phyloP scores from a whole-genome alignment of 257 asterid genomes.

The Nicotiana otophora region DNA sequence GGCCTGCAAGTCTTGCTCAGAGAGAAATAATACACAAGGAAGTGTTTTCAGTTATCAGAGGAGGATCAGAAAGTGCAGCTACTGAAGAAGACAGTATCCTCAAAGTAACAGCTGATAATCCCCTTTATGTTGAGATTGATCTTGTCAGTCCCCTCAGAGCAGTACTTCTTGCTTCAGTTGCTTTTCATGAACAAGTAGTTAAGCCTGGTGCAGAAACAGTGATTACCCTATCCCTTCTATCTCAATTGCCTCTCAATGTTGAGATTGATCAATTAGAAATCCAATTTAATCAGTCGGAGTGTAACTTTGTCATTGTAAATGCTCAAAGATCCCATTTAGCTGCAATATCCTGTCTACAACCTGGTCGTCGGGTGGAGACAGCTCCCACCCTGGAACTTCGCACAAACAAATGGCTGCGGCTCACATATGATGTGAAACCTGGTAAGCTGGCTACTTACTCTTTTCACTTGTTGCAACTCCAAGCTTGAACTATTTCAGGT shows the following conservation, averaged over 20 bases:
- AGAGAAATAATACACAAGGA: conserved; percentile 74
- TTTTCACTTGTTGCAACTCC: not conserved
- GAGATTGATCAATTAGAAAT: conserved; percentile 97
- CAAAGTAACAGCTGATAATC: conserved; percentile 59
- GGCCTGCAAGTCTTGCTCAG: conserved; percentile 62
- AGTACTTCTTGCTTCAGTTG: conserved; percentile 86
- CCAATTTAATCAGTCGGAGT: conserved; percentile 91
- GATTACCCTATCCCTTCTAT: conserved; percentile 73
- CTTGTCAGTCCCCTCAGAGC: conserved; percentile 86
- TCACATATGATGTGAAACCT: conserved; percentile 77
- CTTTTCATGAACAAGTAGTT: conserved; percentile 88
- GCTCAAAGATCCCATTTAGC: conserved; percentile 71
- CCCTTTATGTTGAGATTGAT: conserved; percentile 94
- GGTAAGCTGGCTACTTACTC: conserved; percentile 43
- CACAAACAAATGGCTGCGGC: conserved; percentile 83
- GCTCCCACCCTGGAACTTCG: conserved; percentile 68
- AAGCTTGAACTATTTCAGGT: not conserved
- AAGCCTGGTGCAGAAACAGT: conserved; percentile 78
- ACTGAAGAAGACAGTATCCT: conserved; percentile 37
- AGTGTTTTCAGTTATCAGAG: conserved; percentile 73
- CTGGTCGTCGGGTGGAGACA: conserved; percentile 83
- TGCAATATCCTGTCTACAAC: conserved; percentile 59
- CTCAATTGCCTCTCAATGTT: conserved; percentile 68
- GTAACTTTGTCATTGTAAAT: conserved; percentile 78
- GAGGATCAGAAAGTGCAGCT: conserved; percentile 42